Conservation (phyloP, 2,329 filamentous ascomycete genomes). For the Sporothrix euskadiensis region DNA sequence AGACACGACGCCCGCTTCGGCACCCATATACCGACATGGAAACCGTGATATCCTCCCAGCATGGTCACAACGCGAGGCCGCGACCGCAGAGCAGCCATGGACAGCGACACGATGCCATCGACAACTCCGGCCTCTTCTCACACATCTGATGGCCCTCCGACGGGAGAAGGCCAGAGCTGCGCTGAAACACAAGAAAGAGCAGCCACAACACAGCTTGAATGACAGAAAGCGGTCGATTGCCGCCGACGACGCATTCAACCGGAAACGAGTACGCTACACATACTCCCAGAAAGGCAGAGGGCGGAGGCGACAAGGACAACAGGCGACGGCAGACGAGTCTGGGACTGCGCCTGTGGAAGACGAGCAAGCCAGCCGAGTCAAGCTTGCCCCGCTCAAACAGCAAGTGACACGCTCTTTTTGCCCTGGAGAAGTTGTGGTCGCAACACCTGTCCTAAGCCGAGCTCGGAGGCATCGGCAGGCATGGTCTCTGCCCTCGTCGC, state of each 20-base stretch:
- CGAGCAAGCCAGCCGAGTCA: neutral
- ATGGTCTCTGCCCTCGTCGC: conserved; percentile 36
- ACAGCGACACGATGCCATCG: conserved; percentile 51
- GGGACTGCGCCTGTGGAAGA: neutral
- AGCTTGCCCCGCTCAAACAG: neutral
- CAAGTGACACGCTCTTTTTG: conserved; percentile 11
- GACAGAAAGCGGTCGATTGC: conserved; percentile 7
- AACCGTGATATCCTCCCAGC: conserved; percentile 26
- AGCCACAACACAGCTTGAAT: neutral
- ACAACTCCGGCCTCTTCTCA: conserved; percentile 50
- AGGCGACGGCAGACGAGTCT: neutral
- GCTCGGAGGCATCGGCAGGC: conserved; percentile 35
- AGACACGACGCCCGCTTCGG: neutral
- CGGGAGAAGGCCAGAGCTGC: conserved; percentile 36
- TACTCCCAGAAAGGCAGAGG: conserved; percentile 33
- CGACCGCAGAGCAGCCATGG: conserved; percentile 41
- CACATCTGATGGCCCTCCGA: conserved; percentile 45
- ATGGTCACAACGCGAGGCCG: conserved; percentile 17
- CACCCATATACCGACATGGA: conserved; percentile 23
- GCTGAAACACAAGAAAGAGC: neutral
- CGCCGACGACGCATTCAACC: neutral
- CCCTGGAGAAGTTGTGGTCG: conserved; percentile 36
- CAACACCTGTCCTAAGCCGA: conserved; percentile 40
- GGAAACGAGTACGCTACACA: conserved; percentile 34
- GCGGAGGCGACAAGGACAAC: neutral